Percentiles rank a stretch among this genome's conserved stretches.
Conservation (phyloP, 179 eudicot species). For the Beta lomatogona region DNA sequence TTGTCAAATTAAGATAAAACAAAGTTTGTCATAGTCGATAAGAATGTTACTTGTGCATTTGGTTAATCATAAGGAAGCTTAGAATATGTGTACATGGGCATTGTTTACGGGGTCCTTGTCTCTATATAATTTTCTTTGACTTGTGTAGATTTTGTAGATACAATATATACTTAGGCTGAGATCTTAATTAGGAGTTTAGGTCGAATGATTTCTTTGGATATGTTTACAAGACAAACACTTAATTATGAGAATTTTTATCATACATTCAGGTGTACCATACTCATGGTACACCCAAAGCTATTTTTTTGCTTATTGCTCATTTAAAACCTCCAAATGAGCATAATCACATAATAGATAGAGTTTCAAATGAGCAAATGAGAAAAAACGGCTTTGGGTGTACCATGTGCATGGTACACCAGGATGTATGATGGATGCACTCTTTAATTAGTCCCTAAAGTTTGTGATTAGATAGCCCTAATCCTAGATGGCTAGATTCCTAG, state of each 20-base stretch:
- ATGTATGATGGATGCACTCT: too few relatives aligned
- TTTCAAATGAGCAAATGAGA: too few relatives aligned
- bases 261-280: too few relatives aligned
- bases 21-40: background rate
- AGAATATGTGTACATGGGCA: background rate
- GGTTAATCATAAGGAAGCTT: conserved; percentile 13
- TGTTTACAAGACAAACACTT: background rate
- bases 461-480: conserved; percentile 23
- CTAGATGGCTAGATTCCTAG: background rate
- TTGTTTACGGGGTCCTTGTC: conserved; percentile 21
- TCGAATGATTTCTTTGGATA: background rate
- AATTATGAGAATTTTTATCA: too few relatives aligned
- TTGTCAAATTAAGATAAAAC: background rate
- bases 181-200: background rate
- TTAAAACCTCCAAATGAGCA: too few relatives aligned
- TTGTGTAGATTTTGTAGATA: background rate
- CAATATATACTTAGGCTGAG: background rate
- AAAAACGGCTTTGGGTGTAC: too few relatives aligned
- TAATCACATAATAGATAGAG: too few relatives aligned
- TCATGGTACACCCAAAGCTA: too few relatives aligned
- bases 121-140: background rate
- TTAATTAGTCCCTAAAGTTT: background rate
- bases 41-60: conserved; percentile 9
- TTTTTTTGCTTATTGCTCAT: too few relatives aligned
- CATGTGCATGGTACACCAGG: too few relatives aligned